Evolutionary conservation across 1,139 yeast genomes (phyloP).

Genomic region (Yamadazyma sp.): DNA sequence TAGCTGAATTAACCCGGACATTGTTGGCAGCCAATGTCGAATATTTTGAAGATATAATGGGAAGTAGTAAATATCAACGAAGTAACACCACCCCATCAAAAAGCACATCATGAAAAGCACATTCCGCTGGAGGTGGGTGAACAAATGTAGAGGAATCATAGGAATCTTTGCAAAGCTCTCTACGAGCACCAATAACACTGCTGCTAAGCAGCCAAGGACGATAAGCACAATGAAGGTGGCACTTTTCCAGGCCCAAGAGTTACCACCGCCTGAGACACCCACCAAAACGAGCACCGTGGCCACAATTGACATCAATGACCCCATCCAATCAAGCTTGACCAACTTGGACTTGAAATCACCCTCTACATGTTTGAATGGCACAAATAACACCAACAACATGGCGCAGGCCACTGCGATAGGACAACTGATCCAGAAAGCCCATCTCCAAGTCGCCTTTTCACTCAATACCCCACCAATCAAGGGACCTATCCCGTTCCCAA

Average conservation of each 20-base stretch:
- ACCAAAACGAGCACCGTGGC: conserved; percentile 45
- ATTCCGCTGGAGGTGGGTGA: conserved; percentile 32
- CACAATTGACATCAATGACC: conserved; percentile 43
- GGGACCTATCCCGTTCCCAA: conserved; percentile 58
- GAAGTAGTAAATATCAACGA: conserved; percentile 42
- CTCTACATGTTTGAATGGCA: conserved; percentile 27
- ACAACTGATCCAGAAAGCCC: conserved; percentile 44
- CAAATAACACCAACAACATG: conserved; percentile 26
- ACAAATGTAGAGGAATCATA: conserved; percentile 52
- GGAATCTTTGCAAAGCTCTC: conserved; percentile 44
- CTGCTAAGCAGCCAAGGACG: conserved; percentile 41
- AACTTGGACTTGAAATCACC: conserved; percentile 27
- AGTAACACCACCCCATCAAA: conserved; percentile 51
- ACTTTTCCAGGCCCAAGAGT: conserved; percentile 50
- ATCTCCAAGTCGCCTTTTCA: conserved; percentile 47
- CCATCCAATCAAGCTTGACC: conserved; percentile 47
- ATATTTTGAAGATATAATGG: conserved; percentile 52
- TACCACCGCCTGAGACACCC: conserved; percentile 56
- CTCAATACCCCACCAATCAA: conserved; percentile 52
- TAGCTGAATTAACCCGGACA: conserved; percentile 15
- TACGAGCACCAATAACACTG: conserved; percentile 35
- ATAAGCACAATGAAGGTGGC: conserved; percentile 46
- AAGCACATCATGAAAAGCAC: conserved; percentile 39
- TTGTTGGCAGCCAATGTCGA: conserved; percentile 12
- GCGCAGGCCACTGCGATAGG: conserved; percentile 37